Evolutionary conservation across 164 flowering plant genomes (phyloP).

Genomic region (Nymphaea thermarum): DNA sequence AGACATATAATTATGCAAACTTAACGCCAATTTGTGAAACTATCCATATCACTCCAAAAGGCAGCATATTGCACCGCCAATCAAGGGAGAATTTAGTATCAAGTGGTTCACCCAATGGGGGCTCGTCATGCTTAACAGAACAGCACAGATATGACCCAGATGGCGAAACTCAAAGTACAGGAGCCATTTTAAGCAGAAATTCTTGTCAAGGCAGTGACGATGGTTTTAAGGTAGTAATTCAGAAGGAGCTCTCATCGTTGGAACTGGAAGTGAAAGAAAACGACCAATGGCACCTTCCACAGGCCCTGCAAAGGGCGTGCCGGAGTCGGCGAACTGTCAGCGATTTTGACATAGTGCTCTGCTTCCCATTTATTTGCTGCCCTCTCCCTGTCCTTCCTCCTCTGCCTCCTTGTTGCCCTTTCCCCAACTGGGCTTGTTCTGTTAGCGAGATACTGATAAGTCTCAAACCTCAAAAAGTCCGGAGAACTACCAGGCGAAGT

Average conservation of each 20-base stretch:
- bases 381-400: slow-evolving; percentile 55
- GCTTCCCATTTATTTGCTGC: slow-evolving; percentile 50
- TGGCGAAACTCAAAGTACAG: neutral
- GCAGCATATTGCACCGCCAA: neutral
- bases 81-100: neutral
- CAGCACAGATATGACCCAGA: neutral
- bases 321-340: slow-evolving; percentile 47
- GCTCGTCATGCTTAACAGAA: neutral
- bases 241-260: neutral
- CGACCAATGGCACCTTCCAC: slow-evolving; percentile 58
- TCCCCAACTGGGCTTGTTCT: slow-evolving; percentile 57
- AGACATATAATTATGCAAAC: too few species aligned
- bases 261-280: neutral
- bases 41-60: neutral
- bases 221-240: neutral
- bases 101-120: neutral
- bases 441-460: slow-evolving; percentile 75
- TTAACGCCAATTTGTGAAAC: neutral
- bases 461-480: slow-evolving; percentile 44
- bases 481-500: slow-evolving; percentile 26
- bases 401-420: slow-evolving; percentile 47
- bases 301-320: slow-evolving; percentile 78
- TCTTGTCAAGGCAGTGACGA: neutral
- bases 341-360: slow-evolving; percentile 68
- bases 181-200: neutral